phyloP scores from a whole-genome alignment of 352 stramenopile species.

The Globisporangium camurandrum region DNA sequence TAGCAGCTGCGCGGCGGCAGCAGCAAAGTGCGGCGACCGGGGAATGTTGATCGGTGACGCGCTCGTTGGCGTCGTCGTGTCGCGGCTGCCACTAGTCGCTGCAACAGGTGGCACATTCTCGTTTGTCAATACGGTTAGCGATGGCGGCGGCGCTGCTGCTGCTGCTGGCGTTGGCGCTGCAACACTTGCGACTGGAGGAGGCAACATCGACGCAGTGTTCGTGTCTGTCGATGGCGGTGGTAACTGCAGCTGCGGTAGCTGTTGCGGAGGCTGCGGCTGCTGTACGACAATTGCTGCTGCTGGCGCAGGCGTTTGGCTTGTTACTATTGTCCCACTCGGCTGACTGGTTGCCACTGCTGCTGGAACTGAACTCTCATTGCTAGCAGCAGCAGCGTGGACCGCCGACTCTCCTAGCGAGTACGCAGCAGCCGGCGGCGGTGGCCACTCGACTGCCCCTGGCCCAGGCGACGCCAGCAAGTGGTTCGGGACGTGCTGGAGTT shows the following conservation, averaged over 20 bases:
- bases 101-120: too few relatives aligned
- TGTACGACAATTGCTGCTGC: too few relatives aligned
- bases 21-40: conserved; percentile 22
- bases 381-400: conserved; percentile 4
- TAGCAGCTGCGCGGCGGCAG: conserved; percentile 11
- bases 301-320: too few relatives aligned
- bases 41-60: conserved; percentile 19
- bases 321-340: background rate
- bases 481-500: conserved; percentile 8
- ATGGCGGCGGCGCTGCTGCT: too few relatives aligned
- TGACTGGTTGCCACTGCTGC: background rate
- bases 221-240: too few relatives aligned
- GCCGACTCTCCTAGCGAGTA: conserved; percentile 10
- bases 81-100: background rate
- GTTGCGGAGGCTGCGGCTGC: too few relatives aligned
- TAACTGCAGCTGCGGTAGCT: too few relatives aligned
- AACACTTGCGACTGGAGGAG: background rate
- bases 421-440: conserved; percentile 1
- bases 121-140: too few relatives aligned
- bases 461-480: conserved; percentile 12
- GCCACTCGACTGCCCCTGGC: conserved; percentile 3
- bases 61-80: conserved; percentile 17
- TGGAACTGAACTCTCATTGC: background rate
- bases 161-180: background rate
- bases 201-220: too few relatives aligned